A percentile compares a stretch with the other conserved stretches of the same genome.
Evolutionary conservation across 805 yeast species (phyloP).

Genomic region (Saturnispora quitensis): DNA sequence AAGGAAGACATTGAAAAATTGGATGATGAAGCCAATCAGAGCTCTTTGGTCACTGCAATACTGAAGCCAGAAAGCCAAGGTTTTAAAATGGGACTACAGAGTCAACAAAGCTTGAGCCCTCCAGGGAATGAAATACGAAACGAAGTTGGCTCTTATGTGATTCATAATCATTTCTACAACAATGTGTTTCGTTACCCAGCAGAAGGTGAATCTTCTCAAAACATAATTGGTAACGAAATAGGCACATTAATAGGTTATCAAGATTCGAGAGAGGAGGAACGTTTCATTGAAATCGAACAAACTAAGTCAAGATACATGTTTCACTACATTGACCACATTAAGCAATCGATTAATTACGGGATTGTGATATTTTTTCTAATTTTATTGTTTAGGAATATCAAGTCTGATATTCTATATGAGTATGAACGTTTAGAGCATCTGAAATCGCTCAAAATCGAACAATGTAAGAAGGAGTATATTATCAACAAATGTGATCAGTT

Average conservation of each 20-base stretch:
- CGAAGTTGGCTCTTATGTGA: neutral
- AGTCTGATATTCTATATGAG: conserved; percentile 43
- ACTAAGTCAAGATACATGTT: neutral
- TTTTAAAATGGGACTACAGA: conserved; percentile 3
- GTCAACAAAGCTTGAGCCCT: neutral
- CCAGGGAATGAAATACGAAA: neutral
- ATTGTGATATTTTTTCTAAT: conserved; percentile 1
- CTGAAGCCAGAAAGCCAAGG: conserved; percentile 12
- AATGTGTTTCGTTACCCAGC: neutral
- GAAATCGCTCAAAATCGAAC: conserved; percentile 40
- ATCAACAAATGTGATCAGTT: conserved; percentile 52
- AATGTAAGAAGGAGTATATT: conserved; percentile 42
- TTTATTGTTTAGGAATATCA: conserved; percentile 30
- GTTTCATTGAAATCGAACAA: neutral
- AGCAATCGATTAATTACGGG: conserved; percentile 8
- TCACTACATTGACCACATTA: neutral
- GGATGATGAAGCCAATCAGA: neutral
- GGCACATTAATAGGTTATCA: neutral
- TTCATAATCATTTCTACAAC: conserved; percentile 13
- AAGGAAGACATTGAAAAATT: neutral
- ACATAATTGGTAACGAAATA: neutral
- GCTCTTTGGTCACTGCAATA: conserved; percentile 6
- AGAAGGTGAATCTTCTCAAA: neutral
- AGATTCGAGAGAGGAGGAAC: neutral
- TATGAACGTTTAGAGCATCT: conserved; percentile 40